A percentile compares a stretch with the other conserved stretches of the same genome.
phyloP scores from a whole-genome alignment of 306 rosid species.

The Fagus sylvatica region DNA sequence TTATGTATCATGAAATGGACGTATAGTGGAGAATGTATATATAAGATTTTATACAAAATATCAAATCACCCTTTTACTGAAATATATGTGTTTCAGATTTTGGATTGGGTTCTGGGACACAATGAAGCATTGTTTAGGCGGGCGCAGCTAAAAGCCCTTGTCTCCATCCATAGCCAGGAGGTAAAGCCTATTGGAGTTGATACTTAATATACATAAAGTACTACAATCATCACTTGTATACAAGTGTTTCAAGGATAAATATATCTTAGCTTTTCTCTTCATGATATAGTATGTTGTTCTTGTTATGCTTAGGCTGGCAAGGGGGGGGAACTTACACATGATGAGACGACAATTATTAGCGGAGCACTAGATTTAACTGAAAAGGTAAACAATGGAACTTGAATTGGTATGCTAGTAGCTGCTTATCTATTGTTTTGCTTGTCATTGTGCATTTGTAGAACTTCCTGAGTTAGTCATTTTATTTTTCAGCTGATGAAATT shows the following conservation, averaged over 20 bases:
- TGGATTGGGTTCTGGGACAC: slow-evolving; percentile 81
- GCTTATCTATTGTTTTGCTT: slow-evolving; percentile 1
- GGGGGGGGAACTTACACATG: slow-evolving; percentile 97
- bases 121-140: slow-evolving; percentile 91
- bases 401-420: background rate
- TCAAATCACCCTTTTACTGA: background rate
- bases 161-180: slow-evolving; percentile 90
- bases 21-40: background rate
- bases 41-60: background rate
- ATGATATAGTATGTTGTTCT: slow-evolving; percentile 8
- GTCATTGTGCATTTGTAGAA: background rate
- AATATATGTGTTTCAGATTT: slow-evolving; percentile 53
- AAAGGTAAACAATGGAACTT: slow-evolving; percentile 51
- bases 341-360: slow-evolving; percentile 92
- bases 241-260: slow-evolving; percentile 4
- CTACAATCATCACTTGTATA: background rate
- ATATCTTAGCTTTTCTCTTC: no score
- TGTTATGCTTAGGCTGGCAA: slow-evolving; percentile 72
- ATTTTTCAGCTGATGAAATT: background rate
- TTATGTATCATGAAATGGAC: background rate
- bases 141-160: slow-evolving; percentile 92
- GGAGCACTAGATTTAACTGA: slow-evolving; percentile 96
- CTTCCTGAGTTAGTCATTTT: background rate
- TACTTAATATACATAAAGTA: slow-evolving; percentile 5
- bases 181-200: slow-evolving; percentile 37